These are phyloP conservation scores for Pascua guehoae DNA, from an alignment of 1,284 basidiomycete species.

Conservation along the genomic window DNA sequence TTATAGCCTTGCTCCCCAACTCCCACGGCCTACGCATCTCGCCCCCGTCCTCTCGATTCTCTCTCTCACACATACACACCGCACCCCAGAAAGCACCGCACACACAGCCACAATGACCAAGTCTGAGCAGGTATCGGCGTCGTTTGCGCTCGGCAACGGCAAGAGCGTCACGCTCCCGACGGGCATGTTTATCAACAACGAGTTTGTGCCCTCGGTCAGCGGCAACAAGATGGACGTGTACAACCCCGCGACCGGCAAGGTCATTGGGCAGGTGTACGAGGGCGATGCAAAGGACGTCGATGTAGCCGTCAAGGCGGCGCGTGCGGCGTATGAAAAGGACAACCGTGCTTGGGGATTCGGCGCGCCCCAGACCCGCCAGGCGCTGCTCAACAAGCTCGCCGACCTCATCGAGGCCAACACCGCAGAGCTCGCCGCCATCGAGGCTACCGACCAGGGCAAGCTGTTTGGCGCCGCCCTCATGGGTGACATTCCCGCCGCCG, in stretches of 20 bases:
- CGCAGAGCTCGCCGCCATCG: slow-evolving; percentile 64
- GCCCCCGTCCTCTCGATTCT: too few relatives aligned
- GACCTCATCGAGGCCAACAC: slow-evolving; percentile 83
- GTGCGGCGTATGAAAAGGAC: slow-evolving; percentile 65
- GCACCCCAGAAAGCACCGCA: too few relatives aligned
- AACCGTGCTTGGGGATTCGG: slow-evolving; percentile 67
- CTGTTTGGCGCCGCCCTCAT: slow-evolving; percentile 71
- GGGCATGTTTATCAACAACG: slow-evolving; percentile 33
- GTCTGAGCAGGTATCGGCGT: slow-evolving; percentile 1
- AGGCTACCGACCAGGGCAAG: slow-evolving; percentile 77
- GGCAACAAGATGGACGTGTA: slow-evolving; percentile 29
- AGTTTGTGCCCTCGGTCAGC: slow-evolving; percentile 29
- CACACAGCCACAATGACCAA: slow-evolving; percentile 1
- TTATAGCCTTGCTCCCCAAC: background rate
- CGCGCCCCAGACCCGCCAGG: slow-evolving; percentile 62
- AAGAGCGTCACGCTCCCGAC: slow-evolving; percentile 12
- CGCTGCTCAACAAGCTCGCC: slow-evolving; percentile 73
- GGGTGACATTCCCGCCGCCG: slow-evolving; percentile 76
- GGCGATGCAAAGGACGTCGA: slow-evolving; percentile 65
- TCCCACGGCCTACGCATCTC: too few relatives aligned
- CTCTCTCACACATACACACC: background rate
- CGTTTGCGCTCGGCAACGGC: slow-evolving; percentile 20
- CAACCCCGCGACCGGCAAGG: slow-evolving; percentile 57
- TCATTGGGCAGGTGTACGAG: slow-evolving; percentile 32
- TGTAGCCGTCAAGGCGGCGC: slow-evolving; percentile 74